Evolutionary conservation across 2,329 filamentous ascomycete genomes (phyloP).

Genomic region (Botryotinia narcissicola): DNA sequence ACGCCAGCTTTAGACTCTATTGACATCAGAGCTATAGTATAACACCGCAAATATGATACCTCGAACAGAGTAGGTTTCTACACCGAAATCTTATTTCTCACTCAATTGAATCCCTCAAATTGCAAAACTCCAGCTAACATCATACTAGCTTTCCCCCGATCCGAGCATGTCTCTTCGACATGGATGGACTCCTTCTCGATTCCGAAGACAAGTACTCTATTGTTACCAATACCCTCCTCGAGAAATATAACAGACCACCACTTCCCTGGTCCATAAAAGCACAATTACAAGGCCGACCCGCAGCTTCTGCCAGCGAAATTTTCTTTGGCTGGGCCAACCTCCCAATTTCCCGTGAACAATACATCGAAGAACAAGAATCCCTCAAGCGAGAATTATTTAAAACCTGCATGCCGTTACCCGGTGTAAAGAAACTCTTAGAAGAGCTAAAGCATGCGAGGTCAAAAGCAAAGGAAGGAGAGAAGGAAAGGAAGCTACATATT

Average conservation of each 20-base stretch:
- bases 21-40: background rate
- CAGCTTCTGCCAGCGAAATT: constrained; percentile 50
- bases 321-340: constrained; percentile 83
- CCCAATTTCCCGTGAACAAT: constrained; percentile 70
- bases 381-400: constrained; percentile 75
- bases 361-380: constrained; percentile 54
- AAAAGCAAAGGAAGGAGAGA: constrained; percentile 37
- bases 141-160: constrained; percentile 66
- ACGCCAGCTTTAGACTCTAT: background rate
- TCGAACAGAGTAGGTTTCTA: constrained; percentile 27
- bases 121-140: background rate
- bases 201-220: constrained; percentile 89
- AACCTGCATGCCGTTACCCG: constrained; percentile 71
- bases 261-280: constrained; percentile 97
- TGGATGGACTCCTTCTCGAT: constrained; percentile 95
- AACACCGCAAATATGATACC: constrained; percentile 23
- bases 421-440: constrained; percentile 66
- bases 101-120: no score
- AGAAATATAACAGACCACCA: constrained; percentile 66
- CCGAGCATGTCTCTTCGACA: constrained; percentile 93
- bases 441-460: constrained; percentile 45
- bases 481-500: constrained; percentile 53
- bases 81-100: background rate
- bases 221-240: constrained; percentile 78
- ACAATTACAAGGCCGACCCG: constrained; percentile 53